These are phyloP conservation scores for Cucurbita ficifolia DNA, from an alignment of 306 rosid genomes.

Conservation along the genomic window DNA sequence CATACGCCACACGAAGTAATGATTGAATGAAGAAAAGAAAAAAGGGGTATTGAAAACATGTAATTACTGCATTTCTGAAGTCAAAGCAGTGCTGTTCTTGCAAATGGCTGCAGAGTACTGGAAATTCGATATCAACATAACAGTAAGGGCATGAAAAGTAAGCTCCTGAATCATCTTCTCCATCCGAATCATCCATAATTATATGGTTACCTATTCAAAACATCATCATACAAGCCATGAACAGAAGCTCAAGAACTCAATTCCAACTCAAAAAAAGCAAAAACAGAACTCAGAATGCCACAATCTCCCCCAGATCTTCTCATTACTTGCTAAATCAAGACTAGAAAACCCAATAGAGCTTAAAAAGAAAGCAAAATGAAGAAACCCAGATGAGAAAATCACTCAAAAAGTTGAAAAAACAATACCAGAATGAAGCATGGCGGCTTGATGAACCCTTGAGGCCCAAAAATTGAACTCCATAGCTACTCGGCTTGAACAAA, in stretches of 20 bases:
- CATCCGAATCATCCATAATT: slow-evolving; percentile 40
- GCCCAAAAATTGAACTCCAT: slow-evolving; percentile 73
- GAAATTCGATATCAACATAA: slow-evolving; percentile 56
- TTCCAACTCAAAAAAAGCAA: neutral
- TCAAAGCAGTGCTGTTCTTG: slow-evolving; percentile 75
- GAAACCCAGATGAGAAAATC: slow-evolving; percentile 1
- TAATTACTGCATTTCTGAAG: slow-evolving; percentile 54
- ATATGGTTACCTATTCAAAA: slow-evolving; percentile 5
- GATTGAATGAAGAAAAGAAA: neutral
- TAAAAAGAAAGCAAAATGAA: neutral
- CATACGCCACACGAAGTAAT: neutral
- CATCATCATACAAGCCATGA: neutral
- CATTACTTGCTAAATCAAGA: neutral
- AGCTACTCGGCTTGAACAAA: neutral
- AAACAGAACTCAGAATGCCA: neutral
- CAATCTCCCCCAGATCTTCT: neutral
- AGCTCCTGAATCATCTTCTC: slow-evolving; percentile 37
- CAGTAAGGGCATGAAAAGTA: slow-evolving; percentile 80
- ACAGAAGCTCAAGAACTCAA: neutral
- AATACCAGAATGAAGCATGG: slow-evolving; percentile 62
- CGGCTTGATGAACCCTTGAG: slow-evolving; percentile 41
- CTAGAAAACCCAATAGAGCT: neutral
- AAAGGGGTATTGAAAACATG: neutral
- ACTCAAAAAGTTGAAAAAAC: neutral
- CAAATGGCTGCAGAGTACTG: slow-evolving; percentile 46